Evolutionary conservation across 2,329 filamentous ascomycete species (phyloP), one percentile per base, ranked within the genome.

Genomic region (Aspergillus eucalypticola): DNA sequence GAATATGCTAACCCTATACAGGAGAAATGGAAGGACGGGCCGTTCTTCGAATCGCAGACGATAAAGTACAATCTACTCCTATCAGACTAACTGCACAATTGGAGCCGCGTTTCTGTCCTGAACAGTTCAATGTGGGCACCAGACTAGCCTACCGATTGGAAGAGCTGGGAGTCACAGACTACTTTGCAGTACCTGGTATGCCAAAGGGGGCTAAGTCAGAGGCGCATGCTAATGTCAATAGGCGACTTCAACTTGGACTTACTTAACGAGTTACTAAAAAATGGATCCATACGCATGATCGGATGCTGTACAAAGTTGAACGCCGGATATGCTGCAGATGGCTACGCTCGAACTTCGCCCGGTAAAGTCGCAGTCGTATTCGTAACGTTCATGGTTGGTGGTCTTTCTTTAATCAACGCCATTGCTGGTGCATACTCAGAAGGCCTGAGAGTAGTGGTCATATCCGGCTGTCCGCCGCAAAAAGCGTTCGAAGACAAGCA

Each of bases 21-120:
- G 8, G 27, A 29, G 27, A 79, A 60, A 75, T 79, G 59, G 71
- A 73, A 8, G 77, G 78, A 23, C 74, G 77, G 53, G 78, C 78
- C 52, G 78, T 80, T 13, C 71, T 80, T 19, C 73, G 79, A 62
- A 72, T 79, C 21, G 76, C 76, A 1, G 27, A 10, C 27, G 8
- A 29, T 29, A 10, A 29, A 29, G 27, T 10, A 8, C 8, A 10
- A 29, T 29, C 27, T 10, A 10, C 27, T 29, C 27, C 27, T 29
- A 8, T 29, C 27, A 29, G 27, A 10, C 27, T 11, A 29, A 29
- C 27, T 29, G 3, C 27, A 29, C 27, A 29, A 29, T 29, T 29
- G 27, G 3, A 10, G 0, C 27, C 27, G 8, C 8, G 4, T 3
- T 29, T 29, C 27, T 10, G 27, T 29, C 27, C 27, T 10, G 27